Base-by-base conservation (phyloP, 805 yeast genomes). In the Kregervanrija delftensis region DNA sequence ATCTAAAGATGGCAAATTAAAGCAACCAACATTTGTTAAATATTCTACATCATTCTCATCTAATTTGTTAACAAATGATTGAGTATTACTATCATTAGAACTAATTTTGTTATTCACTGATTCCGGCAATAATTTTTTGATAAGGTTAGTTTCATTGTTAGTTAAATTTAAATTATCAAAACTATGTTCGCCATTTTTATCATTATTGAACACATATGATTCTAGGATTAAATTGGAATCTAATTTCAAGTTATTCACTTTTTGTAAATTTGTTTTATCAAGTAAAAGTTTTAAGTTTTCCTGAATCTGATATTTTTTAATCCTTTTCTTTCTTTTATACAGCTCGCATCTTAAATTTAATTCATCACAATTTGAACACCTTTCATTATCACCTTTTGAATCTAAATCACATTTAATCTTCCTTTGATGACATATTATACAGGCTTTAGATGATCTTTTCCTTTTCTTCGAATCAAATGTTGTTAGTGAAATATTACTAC, bases 401-500 rank as follows among this genome's bases (percentile, higher is more conserved):
- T 70, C 83, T 12, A 82, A 83, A 53, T 80, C 86, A 61, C 91
- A 83, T 28, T 89, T 72, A n/a, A 83, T 89, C 53, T 83, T 83
- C 28, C 90, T 68, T 4, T 81, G 71, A 46, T 85, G 81, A 57
- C 90, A 84, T 22, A 83, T 83, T 35, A 74, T 77, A 57, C 89
- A 83, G 4, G 88, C 88, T 35, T 84, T 62, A 9, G 82, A 64
- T 1, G 86, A 83, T 42, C 88, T 65, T 39, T 83, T 76, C 46
- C 77, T 57, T 48, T 72, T 74, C 16, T 30, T 37, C 14, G 17
- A 11, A 8, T 22, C 28, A 22, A 22, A 22, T 22, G 28, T 22
- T 22, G 28, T 22, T 22, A 6, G 28, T 22, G 28, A 22, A 22
- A 22, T 22, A 22, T 22, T 22, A 22, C 28, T 6, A 22, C 35